phyloP scores from a whole-genome alignment of 768 basidiomycete genomes.

The Nidularia pulvinata region DNA sequence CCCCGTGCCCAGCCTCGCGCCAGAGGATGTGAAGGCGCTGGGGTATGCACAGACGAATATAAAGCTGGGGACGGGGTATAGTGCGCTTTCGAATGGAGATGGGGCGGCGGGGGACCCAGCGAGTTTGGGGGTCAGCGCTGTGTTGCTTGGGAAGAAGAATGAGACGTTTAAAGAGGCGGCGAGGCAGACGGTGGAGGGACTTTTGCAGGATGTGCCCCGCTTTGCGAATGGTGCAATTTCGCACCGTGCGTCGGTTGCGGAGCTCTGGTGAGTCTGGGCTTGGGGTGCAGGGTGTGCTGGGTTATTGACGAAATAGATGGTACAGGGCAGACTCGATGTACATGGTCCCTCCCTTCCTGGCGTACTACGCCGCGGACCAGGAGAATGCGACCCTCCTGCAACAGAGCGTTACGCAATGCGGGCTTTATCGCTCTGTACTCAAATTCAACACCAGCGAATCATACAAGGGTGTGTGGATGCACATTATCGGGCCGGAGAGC shows the following conservation, averaged over 20 bases:
- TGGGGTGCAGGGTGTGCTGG: neutral
- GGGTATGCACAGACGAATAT: slow-evolving; percentile 14
- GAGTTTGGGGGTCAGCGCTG: slow-evolving; percentile 42
- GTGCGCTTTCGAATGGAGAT: slow-evolving; percentile 33
- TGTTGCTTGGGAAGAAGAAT: slow-evolving; percentile 35
- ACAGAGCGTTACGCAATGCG: slow-evolving; percentile 45
- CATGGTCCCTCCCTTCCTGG: slow-evolving; percentile 58
- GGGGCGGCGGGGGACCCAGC: slow-evolving; percentile 60
- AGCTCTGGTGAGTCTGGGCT: slow-evolving; percentile 37
- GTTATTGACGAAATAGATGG: neutral
- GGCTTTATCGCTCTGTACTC: slow-evolving; percentile 46
- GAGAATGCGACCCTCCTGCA: slow-evolving; percentile 29
- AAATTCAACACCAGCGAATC: neutral
- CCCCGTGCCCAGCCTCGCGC: slow-evolving; percentile 10
- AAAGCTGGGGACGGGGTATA: slow-evolving; percentile 10
- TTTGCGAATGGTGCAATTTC: slow-evolving; percentile 49
- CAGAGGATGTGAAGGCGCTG: slow-evolving; percentile 14
- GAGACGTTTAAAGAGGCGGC: slow-evolving; percentile 34
- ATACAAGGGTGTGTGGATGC: slow-evolving; percentile 14
- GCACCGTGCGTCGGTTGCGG: slow-evolving; percentile 46
- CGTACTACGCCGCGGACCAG: slow-evolving; percentile 46
- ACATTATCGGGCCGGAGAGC: slow-evolving; percentile 23
- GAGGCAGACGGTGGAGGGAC: slow-evolving; percentile 35
- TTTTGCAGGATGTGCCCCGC: slow-evolving; percentile 39
- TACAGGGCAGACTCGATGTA: slow-evolving; percentile 54